Evolutionary conservation across 352 stramenopile genomes (phyloP).

Genomic region (Phytophthora podocarpi): DNA sequence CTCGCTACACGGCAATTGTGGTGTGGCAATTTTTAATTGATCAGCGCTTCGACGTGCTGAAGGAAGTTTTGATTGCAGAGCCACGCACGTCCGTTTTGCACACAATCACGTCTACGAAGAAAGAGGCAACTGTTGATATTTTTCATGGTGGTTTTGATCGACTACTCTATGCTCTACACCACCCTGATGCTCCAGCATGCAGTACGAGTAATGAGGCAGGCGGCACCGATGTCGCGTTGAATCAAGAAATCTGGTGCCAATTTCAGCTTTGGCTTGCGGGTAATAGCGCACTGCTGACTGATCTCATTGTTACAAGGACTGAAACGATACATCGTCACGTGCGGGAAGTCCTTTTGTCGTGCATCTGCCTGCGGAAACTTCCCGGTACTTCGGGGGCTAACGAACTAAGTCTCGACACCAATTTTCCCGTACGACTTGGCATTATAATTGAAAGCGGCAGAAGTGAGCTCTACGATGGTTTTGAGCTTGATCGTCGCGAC

Average conservation of each 20-base stretch:
- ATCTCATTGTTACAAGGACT: conserved; percentile 68
- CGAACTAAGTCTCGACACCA: conserved; percentile 42
- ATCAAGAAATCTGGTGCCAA: conserved; percentile 69
- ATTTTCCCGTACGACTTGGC: conserved; percentile 42
- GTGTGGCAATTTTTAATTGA: conserved; percentile 80
- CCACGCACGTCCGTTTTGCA: conserved; percentile 64
- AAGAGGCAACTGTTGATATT: conserved; percentile 69
- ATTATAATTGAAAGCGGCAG: not conserved
- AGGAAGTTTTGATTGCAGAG: conserved; percentile 80
- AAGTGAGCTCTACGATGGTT: conserved; percentile 16
- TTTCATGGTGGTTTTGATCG: conserved; percentile 79
- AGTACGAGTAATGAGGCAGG: not conserved
- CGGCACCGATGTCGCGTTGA: conserved; percentile 15
- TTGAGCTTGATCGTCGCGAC: conserved; percentile 22
- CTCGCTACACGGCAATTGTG: conserved; percentile 53
- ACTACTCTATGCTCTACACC: conserved; percentile 44
- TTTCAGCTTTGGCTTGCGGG: conserved; percentile 85
- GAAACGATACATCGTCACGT: conserved; percentile 65
- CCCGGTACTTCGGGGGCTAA: not conserved
- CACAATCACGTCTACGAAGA: conserved; percentile 76
- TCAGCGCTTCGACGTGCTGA: conserved; percentile 70
- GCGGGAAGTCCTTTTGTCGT: conserved; percentile 58
- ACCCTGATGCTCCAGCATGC: not conserved
- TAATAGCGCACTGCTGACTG: conserved; percentile 63
- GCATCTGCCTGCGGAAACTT: conserved; percentile 39